Evolutionary conservation across 805 yeast genomes (phyloP), one percentile per base, ranked within the genome.

Genomic region (Ogataea paradorogensis): DNA sequence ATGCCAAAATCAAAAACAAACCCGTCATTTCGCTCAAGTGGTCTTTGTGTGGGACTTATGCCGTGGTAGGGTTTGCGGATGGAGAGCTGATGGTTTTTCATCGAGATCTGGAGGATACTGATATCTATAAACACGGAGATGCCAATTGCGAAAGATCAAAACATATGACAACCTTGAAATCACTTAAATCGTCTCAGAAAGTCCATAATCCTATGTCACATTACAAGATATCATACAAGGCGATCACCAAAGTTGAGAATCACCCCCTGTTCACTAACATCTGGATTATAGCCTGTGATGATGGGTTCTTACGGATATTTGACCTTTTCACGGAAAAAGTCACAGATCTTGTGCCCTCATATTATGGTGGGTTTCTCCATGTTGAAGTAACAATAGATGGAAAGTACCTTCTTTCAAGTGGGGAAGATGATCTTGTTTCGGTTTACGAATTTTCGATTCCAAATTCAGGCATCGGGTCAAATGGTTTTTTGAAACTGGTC

Each of bases 361-460:
- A 79, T 52, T 84, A 79, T 55, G 85, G 82, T 25, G 87, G 88
- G 0, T 61, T 82, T 9, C 59, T 73, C 22, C 71, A 76, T 47
- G 56, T 74, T 15, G 66, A 62, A 30, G 69, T 75, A 40, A 71
- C 80, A 0, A 62, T 63, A 3, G 81, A 76, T 49, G 71, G 67
- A 25, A 69, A 66, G 43, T 76, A 71, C 45, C 54, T 76, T 15
- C 27, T 63, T 9, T 58, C 69, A n/a, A 85, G 79, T 3, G 79
- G 80, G 3, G 74, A 73, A 48, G 81, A 76, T 52, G 82, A 76
- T 46, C 51, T 67, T 38, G 67, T 76, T 8, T 54, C 71, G 9
- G 53, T 76, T 4, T 73, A 67, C 56, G 70, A 70, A 24, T 47
- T 68, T 20, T 52, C 50, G 8, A 46, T 52, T 20, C 10, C 27